phyloP scores from a whole-genome alignment of 1,139 yeast species.

The Candida glucosophila region DNA sequence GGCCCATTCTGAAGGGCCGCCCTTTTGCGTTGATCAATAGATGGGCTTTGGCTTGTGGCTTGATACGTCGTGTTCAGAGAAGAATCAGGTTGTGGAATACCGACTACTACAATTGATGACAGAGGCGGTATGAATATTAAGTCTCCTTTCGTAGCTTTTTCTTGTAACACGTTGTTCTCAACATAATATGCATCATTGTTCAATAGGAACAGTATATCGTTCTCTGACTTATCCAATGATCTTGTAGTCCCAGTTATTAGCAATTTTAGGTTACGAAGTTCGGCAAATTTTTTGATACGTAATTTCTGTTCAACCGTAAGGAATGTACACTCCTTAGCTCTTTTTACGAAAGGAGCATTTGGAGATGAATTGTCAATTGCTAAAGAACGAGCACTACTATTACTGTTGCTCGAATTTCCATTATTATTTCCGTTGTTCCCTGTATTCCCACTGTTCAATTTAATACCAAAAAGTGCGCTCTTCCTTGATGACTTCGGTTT shows the following conservation, averaged over 20 bases:
- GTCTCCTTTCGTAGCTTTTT: too few species aligned
- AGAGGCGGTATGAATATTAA: too few species aligned
- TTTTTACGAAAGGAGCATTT: slow-evolving; percentile 15
- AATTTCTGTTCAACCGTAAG: slow-evolving; percentile 29
- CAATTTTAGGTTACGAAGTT: slow-evolving; percentile 25
- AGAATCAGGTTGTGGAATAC: slow-evolving; percentile 37
- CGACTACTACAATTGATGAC: slow-evolving; percentile 31
- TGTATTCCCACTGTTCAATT: slow-evolving; percentile 19
- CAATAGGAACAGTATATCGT: too few species aligned
- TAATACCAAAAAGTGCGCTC: slow-evolving; percentile 35
- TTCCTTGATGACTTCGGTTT: slow-evolving; percentile 24
- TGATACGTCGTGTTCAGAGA: slow-evolving; percentile 27
- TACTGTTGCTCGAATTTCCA: slow-evolving; percentile 4
- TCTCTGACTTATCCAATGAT: slow-evolving; percentile 6
- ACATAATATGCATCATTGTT: too few species aligned
- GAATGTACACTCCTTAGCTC: slow-evolving; percentile 26
- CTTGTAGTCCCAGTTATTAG: slow-evolving; percentile 29
- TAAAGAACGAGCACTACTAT: slow-evolving; percentile 4
- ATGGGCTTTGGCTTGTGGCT: slow-evolving; percentile 38
- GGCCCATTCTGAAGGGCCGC: slow-evolving; percentile 81
- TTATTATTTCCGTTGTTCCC: slow-evolving; percentile 6
- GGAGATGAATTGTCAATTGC: slow-evolving; percentile 9
- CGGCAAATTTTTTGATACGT: slow-evolving; percentile 20
- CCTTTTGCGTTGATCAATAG: slow-evolving; percentile 70
- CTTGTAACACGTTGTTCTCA: too few species aligned